These are phyloP conservation scores for Arthrobotrys entomopaga DNA, from an alignment of 2,329 filamentous ascomycete species.

Conservation along the genomic window DNA sequence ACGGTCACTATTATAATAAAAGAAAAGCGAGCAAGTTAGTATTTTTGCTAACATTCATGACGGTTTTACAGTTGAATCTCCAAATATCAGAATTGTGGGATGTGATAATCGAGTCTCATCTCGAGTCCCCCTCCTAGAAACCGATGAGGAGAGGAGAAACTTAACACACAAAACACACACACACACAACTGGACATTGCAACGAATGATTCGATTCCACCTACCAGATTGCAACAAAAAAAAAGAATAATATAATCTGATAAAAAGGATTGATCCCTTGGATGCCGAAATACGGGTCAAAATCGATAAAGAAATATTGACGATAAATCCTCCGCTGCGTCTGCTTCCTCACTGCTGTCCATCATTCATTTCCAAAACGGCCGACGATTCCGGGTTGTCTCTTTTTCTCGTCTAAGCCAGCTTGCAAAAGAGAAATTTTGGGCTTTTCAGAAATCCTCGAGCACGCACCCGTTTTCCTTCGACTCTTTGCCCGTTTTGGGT, in stretches of 20 bases:
- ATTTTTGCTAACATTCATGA: slow-evolving; percentile 14
- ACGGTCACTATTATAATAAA: not conserved
- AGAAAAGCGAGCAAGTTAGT: slow-evolving; percentile 18
- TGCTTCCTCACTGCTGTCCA: slow-evolving; percentile 40
- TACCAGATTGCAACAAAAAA: slow-evolving; percentile 24
- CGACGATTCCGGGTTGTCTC: slow-evolving; percentile 42
- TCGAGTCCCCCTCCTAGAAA: not conserved
- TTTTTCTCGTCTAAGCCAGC: slow-evolving; percentile 29
- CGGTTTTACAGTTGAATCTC: slow-evolving; percentile 7
- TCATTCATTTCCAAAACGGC: slow-evolving; percentile 32
- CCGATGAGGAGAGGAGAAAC: slow-evolving; percentile 19
- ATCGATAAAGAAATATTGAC: slow-evolving; percentile 8
- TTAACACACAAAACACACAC: not conserved
- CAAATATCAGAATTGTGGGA: slow-evolving; percentile 2
- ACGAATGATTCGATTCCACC: too few species aligned
- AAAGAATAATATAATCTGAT: slow-evolving; percentile 11
- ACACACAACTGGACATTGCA: slow-evolving; percentile 44
- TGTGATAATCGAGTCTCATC: slow-evolving; percentile 6
- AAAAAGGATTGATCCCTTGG: not conserved
- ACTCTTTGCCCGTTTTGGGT: slow-evolving; percentile 54
- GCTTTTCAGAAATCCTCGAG: slow-evolving; percentile 51
- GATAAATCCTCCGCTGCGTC: slow-evolving; percentile 49
- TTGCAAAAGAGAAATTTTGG: slow-evolving; percentile 37
- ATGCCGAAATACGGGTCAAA: slow-evolving; percentile 12
- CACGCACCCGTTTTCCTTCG: slow-evolving; percentile 26